Percentiles rank a stretch among this genome's conserved stretches.
phyloP scores from a whole-genome alignment of 2,329 filamentous ascomycete species.

The Neoscytalidium dimidiatum region DNA sequence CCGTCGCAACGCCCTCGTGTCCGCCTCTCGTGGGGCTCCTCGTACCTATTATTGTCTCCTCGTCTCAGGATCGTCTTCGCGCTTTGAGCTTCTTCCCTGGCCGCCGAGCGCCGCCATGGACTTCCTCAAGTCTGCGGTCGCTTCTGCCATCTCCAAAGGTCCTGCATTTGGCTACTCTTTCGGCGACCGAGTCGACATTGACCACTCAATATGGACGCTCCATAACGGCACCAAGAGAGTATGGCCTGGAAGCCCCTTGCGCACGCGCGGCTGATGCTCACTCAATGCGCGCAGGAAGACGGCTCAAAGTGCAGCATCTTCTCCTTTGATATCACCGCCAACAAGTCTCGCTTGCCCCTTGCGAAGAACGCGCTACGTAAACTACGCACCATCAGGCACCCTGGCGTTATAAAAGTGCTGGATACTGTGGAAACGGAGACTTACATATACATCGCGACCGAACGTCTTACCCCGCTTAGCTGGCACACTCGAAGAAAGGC shows the following conservation, averaged over 20 bases:
- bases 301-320: conserved; percentile 94
- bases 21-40: conserved; percentile 9
- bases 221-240: conserved; percentile 93
- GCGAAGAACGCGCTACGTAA: conserved; percentile 95
- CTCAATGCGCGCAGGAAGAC: conserved; percentile 67
- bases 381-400: conserved; percentile 87
- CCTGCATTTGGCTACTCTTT: conserved; percentile 91
- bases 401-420: conserved; percentile 89
- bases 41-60: background rate
- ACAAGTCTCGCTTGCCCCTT: conserved; percentile 78
- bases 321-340: conserved; percentile 84
- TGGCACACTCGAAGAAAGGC: conserved; percentile 92
- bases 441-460: conserved; percentile 95
- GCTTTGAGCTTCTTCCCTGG: background rate
- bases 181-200: conserved; percentile 87
- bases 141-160: conserved; percentile 93
- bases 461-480: conserved; percentile 79
- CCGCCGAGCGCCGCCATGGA: conserved; percentile 65
- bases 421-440: conserved; percentile 96
- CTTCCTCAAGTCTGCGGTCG: conserved; percentile 96
- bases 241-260: conserved; percentile 31
- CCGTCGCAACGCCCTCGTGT: conserved; percentile 11
- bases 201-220: conserved; percentile 94
- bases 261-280: background rate
- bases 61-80: background rate